These are phyloP conservation scores for Kazachstania viticola DNA, from an alignment of 805 yeast genomes.

Conservation along the genomic window DNA sequence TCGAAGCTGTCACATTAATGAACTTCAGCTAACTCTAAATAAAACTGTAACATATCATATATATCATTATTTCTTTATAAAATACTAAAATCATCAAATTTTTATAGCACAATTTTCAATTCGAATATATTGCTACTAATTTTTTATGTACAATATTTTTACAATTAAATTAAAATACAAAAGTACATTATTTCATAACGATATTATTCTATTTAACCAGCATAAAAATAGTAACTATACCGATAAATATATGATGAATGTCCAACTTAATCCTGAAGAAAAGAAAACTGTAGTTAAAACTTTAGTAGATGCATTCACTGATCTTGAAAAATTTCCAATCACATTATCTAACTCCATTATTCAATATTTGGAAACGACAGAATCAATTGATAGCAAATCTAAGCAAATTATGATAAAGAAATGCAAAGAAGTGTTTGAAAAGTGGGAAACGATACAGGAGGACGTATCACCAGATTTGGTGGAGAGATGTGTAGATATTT, in stretches of 20 bases:
- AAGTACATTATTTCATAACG: neutral
- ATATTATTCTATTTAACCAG: too few species aligned
- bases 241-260: neutral
- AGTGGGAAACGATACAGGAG: constrained; percentile 5
- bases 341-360: constrained; percentile 3
- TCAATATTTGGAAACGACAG: constrained; percentile 4
- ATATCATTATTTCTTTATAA: too few species aligned
- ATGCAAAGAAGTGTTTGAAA: constrained; percentile 5
- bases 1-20: constrained; percentile 6
- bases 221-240: neutral
- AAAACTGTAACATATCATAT: too few species aligned
- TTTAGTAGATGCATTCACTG: neutral
- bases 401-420: constrained; percentile 4
- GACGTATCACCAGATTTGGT: constrained; percentile 4
- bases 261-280: neutral
- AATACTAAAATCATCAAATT: too few species aligned
- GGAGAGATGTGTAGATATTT: constrained; percentile 10
- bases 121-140: neutral
- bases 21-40: too few species aligned
- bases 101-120: too few species aligned
- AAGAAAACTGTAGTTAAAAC: neutral
- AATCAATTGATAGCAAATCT: constrained; percentile 1
- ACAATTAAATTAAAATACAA: neutral
- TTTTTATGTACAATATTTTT: neutral
- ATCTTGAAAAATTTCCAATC: neutral